Evolutionary conservation across 164 flowering plant species (phyloP).

Genomic region (Malania oleifera): DNA sequence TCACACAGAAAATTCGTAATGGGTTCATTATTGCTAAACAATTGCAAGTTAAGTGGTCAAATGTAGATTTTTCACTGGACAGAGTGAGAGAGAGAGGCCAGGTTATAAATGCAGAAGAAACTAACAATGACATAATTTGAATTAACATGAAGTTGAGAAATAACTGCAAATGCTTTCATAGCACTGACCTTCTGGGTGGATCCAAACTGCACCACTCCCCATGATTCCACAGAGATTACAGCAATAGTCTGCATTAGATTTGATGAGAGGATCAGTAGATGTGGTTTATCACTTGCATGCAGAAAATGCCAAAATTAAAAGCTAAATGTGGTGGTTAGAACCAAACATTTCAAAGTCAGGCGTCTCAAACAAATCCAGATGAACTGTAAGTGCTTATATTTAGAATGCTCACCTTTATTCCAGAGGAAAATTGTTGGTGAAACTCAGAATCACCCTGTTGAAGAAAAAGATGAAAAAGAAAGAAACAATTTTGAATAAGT

Average conservation of each 20-base stretch:
- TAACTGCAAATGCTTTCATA: not conserved
- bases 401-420: slow-evolving; percentile 56
- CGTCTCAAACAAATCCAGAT: no score
- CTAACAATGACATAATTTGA: no score
- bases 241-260: slow-evolving; percentile 67
- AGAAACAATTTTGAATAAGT: not conserved
- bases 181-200: slow-evolving; percentile 65
- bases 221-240: slow-evolving; percentile 51
- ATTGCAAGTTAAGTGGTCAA: no score
- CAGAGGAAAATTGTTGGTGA: slow-evolving; percentile 44
- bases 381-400: not conserved
- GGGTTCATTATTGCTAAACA: no score
- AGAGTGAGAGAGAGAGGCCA: no score
- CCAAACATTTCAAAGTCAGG: not conserved
- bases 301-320: slow-evolving; percentile 4
- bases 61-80: no score
- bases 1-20: no score
- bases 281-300: slow-evolving; percentile 1
- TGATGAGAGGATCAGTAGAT: slow-evolving; percentile 9
- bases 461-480: slow-evolving; percentile 2
- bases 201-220: slow-evolving; percentile 76
- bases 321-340: no score
- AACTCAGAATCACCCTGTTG: slow-evolving; percentile 49
- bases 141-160: not conserved
- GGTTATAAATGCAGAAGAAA: no score